Conservation (phyloP, 192 early-diverging fungal genomes). For the Backusella tarrabulga region DNA sequence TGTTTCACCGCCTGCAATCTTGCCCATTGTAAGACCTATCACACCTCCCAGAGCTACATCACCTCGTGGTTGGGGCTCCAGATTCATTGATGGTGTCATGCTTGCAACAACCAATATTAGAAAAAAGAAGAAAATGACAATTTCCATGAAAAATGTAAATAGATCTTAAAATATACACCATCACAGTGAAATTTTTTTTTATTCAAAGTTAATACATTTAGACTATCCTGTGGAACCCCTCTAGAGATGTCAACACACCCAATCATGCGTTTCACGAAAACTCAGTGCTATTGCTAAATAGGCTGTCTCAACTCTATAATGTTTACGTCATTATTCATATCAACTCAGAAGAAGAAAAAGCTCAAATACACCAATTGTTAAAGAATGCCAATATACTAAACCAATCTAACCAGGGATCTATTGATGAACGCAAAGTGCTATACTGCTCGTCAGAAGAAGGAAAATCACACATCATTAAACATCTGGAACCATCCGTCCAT, state of each 20-base stretch:
- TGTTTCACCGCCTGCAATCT: conserved; percentile 1
- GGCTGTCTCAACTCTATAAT: conserved; percentile 46
- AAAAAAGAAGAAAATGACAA: conserved; percentile 51
- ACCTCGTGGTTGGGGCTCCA: conserved; percentile 3
- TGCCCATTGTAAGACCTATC: background rate
- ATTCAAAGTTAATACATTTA: conserved; percentile 26
- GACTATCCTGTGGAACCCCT: conserved; percentile 80
- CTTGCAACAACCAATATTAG: conserved; percentile 23
- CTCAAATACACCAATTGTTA: conserved; percentile 52
- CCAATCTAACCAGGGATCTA: conserved; percentile 12
- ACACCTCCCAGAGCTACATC: background rate
- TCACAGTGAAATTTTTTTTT: background rate
- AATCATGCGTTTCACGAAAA: conserved; percentile 71
- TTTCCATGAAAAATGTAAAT: conserved; percentile 62
- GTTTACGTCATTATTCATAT: conserved; percentile 60
- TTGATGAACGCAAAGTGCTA: conserved; percentile 63
- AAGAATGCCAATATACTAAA: conserved; percentile 39
- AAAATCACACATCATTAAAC: conserved; percentile 65
- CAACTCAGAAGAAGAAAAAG: conserved; percentile 52
- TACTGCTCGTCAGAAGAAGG: conserved; percentile 70
- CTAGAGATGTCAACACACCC: conserved; percentile 60
- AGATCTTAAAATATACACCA: background rate
- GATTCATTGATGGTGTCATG: conserved; percentile 8
- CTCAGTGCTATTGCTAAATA: conserved; percentile 51
- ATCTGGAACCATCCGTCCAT: conserved; percentile 63